Conservation (phyloP, 2,329 filamentous ascomycete genomes). For the Uncinocarpus reesii region DNA sequence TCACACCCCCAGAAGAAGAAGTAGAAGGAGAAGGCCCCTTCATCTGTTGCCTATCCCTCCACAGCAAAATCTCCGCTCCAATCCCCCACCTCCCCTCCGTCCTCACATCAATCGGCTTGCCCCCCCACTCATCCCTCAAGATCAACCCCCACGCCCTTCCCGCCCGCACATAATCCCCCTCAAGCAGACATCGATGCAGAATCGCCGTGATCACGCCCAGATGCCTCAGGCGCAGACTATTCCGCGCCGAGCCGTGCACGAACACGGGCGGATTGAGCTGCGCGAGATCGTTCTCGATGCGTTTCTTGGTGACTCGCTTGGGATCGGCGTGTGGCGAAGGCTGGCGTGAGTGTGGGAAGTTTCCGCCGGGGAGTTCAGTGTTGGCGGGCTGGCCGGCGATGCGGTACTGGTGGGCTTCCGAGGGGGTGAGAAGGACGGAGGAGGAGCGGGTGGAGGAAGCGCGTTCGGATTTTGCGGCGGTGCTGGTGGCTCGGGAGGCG, state of each 20-base stretch:
- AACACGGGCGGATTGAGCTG: conserved; percentile 28
- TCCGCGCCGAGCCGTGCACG: conserved; percentile 25
- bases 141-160: conserved; percentile 66
- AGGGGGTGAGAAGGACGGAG: conserved; percentile 29
- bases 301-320: not conserved
- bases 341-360: conserved; percentile 32
- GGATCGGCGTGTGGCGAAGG: not conserved
- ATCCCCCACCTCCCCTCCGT: conserved; percentile 65
- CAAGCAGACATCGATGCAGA: conserved; percentile 60
- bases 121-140: conserved; percentile 50
- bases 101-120: conserved; percentile 56
- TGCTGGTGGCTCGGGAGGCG: not conserved
- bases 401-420: conserved; percentile 36
- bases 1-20: conserved; percentile 14
- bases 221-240: conserved; percentile 42
- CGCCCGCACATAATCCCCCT: conserved; percentile 61
- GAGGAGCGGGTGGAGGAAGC: not conserved
- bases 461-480: not conserved
- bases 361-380: conserved; percentile 30
- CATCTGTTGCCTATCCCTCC: conserved; percentile 35
- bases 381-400: conserved; percentile 33
- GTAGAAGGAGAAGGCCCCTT: no score
- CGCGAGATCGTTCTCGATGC: conserved; percentile 23
- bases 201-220: conserved; percentile 58
- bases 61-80: conserved; percentile 72